phyloP scores from a whole-genome alignment of 805 yeast genomes.

The Metschnikowia matae region DNA sequence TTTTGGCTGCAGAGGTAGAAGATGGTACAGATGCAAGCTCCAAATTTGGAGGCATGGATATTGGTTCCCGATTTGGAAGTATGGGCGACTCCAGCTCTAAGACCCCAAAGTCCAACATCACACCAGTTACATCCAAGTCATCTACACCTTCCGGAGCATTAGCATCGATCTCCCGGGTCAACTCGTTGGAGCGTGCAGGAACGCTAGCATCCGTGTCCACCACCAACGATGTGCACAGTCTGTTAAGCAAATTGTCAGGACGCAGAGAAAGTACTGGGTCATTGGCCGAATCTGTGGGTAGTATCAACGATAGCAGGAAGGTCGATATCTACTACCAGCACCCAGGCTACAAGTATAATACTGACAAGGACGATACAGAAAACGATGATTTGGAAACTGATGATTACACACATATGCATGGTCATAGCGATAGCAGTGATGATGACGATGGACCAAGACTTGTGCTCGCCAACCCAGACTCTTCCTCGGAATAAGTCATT shows the following conservation, averaged over 20 bases:
- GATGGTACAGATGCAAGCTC: slow-evolving; percentile 29
- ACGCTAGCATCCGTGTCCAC: slow-evolving; percentile 24
- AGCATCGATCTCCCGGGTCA: slow-evolving; percentile 20
- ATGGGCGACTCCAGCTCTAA: not conserved
- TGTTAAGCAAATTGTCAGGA: slow-evolving; percentile 15
- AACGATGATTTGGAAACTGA: slow-evolving; percentile 20
- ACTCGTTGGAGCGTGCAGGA: slow-evolving; percentile 30
- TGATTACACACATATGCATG: slow-evolving; percentile 8
- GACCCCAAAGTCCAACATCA: slow-evolving; percentile 3
- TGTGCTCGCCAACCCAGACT: slow-evolving; percentile 57
- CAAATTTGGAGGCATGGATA: slow-evolving; percentile 10
- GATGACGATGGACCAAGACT: slow-evolving; percentile 42
- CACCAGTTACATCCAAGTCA: slow-evolving; percentile 14
- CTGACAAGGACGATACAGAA: slow-evolving; percentile 13
- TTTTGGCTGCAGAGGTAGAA: slow-evolving; percentile 73
- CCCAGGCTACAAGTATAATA: slow-evolving; percentile 29
- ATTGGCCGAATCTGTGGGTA: slow-evolving; percentile 27
- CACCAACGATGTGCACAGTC: slow-evolving; percentile 18
- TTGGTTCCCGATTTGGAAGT: slow-evolving; percentile 1
- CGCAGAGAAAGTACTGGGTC: slow-evolving; percentile 21
- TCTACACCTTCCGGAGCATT: slow-evolving; percentile 11
- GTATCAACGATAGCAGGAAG: slow-evolving; percentile 23
- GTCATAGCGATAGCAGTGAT: slow-evolving; percentile 14
- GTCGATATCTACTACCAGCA: slow-evolving; percentile 40
- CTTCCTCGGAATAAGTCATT: slow-evolving; percentile 28